Conservation (phyloP, 2,329 filamentous ascomycete genomes). For the Ophiostoma ulmi region DNA sequence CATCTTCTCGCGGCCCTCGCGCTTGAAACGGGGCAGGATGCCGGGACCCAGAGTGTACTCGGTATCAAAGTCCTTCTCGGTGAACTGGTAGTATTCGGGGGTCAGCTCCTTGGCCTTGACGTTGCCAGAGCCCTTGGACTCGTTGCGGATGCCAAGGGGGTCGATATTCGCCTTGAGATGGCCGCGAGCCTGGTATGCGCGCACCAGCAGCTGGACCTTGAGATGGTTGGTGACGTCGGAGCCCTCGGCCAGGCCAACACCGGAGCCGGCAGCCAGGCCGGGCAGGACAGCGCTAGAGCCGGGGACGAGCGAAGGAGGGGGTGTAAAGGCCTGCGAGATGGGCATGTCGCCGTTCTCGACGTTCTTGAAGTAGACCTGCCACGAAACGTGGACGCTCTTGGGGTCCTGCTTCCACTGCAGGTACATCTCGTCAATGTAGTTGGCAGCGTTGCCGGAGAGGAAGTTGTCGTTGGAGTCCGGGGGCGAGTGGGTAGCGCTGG, state of each 20-base stretch:
- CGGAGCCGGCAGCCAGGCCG: constrained; percentile 58
- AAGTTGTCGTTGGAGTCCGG: constrained; percentile 91
- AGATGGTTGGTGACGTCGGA: constrained; percentile 90
- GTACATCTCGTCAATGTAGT: constrained; percentile 99
- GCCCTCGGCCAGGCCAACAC: constrained; percentile 60
- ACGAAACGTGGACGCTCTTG: constrained; percentile 90
- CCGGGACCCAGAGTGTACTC: constrained; percentile 90
- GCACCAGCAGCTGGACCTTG: constrained; percentile 94
- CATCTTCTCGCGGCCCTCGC: constrained; percentile 88
- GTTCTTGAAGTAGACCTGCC: constrained; percentile 99
- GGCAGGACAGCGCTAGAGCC: constrained; percentile 73
- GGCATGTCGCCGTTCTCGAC: constrained; percentile 99
- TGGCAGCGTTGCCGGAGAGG: constrained; percentile 91
- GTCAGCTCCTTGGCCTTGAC: constrained; percentile 87
- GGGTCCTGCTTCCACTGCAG: constrained; percentile 94
- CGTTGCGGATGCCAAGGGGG: constrained; percentile 85
- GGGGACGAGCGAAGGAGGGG: constrained; percentile 86
- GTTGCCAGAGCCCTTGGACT: constrained; percentile 77
- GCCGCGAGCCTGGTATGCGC: constrained; percentile 94
- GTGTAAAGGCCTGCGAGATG: constrained; percentile 92
- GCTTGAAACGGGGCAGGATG: constrained; percentile 90
- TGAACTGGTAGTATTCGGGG: constrained; percentile 91
- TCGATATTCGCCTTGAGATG: constrained; percentile 99
- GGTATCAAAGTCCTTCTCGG: constrained; percentile 84
- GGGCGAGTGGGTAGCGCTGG: constrained; percentile 50